Conservation (phyloP, 257 asterid species). For the Gentiana straminea region DNA sequence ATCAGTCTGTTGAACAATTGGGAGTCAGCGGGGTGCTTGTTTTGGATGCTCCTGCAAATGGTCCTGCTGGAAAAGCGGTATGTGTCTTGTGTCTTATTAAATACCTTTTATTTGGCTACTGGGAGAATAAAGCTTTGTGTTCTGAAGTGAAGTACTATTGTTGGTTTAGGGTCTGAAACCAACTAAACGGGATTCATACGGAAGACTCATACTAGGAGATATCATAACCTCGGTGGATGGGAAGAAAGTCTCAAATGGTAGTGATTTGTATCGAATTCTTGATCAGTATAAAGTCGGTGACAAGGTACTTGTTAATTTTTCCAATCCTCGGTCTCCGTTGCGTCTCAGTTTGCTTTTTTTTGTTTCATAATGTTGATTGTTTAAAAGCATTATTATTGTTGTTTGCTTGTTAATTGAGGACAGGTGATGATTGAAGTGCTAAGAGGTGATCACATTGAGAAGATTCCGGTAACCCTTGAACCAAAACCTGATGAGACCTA, state of each 20-base stretch:
- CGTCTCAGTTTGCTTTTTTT: background rate
- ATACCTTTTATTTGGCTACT: no score
- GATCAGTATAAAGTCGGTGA: slow-evolving; percentile 97
- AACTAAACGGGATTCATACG: slow-evolving; percentile 86
- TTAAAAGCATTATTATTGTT: no score
- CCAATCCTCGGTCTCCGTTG: background rate
- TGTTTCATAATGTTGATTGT: no score
- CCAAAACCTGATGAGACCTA: slow-evolving; percentile 86
- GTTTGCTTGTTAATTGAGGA: slow-evolving; percentile 6
- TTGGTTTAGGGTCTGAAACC: slow-evolving; percentile 73
- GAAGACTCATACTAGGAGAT: slow-evolving; percentile 87
- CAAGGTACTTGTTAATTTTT: slow-evolving; percentile 32
- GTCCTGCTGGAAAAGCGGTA: slow-evolving; percentile 99
- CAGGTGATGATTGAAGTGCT: slow-evolving; percentile 88
- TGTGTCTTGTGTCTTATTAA: slow-evolving; percentile 11
- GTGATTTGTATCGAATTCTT: slow-evolving; percentile 89
- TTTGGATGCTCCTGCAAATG: slow-evolving; percentile 87
- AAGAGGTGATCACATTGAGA: slow-evolving; percentile 85
- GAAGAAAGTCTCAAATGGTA: slow-evolving; percentile 72
- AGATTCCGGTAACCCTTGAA: slow-evolving; percentile 80
- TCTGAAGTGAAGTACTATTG: slow-evolving; percentile 7
- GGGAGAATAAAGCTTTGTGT: background rate
- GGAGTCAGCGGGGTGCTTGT: slow-evolving; percentile 98
- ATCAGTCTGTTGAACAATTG: slow-evolving; percentile 92
- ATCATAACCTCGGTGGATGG: slow-evolving; percentile 89